These are phyloP conservation scores for Geum urbanum DNA, from an alignment of 306 rosid species.

Conservation along the genomic window DNA sequence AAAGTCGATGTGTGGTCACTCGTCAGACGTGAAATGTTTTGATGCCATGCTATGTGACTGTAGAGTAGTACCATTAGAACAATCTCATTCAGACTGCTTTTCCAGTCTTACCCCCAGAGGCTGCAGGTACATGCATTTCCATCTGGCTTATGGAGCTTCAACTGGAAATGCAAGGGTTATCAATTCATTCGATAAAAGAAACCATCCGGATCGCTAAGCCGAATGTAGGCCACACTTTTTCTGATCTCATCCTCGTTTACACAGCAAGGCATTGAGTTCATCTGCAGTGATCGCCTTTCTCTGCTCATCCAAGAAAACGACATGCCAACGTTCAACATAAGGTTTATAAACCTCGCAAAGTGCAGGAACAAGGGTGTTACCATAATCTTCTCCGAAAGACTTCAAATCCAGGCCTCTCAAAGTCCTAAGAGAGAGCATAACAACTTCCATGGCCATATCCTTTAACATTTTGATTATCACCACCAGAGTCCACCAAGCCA, in stretches of 20 bases:
- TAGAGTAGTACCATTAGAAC: not conserved
- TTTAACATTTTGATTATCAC: slow-evolving; percentile 28
- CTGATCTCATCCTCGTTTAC: slow-evolving; percentile 22
- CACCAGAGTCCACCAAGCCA: slow-evolving; percentile 42
- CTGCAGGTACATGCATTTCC: not conserved
- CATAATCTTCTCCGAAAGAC: slow-evolving; percentile 52
- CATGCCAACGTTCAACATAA: slow-evolving; percentile 76
- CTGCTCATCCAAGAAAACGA: slow-evolving; percentile 57
- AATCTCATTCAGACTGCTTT: not conserved
- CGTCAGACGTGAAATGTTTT: not conserved
- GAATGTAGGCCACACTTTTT: slow-evolving; percentile 38
- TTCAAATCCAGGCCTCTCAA: slow-evolving; percentile 65
- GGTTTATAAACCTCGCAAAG: slow-evolving; percentile 61
- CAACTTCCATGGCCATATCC: slow-evolving; percentile 71
- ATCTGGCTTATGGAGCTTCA: slow-evolving; percentile 45
- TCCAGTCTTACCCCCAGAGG: not conserved
- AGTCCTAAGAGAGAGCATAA: slow-evolving; percentile 89
- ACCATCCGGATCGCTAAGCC: slow-evolving; percentile 91
- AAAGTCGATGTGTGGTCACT: not conserved
- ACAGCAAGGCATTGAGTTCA: slow-evolving; percentile 27
- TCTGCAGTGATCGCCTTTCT: slow-evolving; percentile 43
- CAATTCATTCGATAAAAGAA: slow-evolving; percentile 80
- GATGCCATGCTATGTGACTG: not conserved
- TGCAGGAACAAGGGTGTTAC: slow-evolving; percentile 43
- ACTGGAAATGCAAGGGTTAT: slow-evolving; percentile 77